Evolutionary conservation across 2,329 filamentous ascomycete species (phyloP).

Genomic region (Xylariaceae sp.): DNA sequence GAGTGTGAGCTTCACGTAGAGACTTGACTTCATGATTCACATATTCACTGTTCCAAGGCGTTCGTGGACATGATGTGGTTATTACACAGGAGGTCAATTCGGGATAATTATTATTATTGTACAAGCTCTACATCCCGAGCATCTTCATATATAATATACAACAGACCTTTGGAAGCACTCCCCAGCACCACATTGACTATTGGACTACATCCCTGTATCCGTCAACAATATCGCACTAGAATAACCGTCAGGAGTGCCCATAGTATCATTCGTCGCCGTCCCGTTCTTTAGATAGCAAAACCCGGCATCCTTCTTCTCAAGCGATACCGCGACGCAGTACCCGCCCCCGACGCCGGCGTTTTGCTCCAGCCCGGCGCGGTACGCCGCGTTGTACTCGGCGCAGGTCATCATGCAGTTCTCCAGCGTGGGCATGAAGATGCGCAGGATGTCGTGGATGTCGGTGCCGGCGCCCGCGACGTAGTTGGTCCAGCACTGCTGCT

Average conservation of each 20-base stretch:
- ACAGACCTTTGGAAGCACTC: no score
- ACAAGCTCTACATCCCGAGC: no score
- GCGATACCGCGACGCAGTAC: conserved; percentile 20
- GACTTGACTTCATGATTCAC: no score
- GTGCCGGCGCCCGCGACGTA: conserved; percentile 10
- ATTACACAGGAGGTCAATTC: no score
- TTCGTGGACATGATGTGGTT: no score
- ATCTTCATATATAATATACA: no score
- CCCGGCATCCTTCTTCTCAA: conserved; percentile 18
- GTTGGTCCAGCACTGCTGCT: conserved; percentile 21
- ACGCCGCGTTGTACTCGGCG: conserved; percentile 23
- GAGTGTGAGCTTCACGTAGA: no score
- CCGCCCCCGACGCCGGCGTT: conserved; percentile 19
- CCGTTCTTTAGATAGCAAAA: conserved; percentile 25
- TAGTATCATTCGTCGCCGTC: conserved; percentile 19
- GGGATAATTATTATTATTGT: no score
- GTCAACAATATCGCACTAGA: conserved; percentile 21
- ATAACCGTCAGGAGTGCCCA: conserved; percentile 15
- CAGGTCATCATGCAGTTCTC: conserved; percentile 24
- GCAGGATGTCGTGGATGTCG: conserved; percentile 17
- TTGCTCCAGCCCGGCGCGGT: conserved; percentile 12
- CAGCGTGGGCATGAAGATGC: conserved; percentile 20
- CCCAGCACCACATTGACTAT: no score
- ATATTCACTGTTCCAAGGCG: no score
- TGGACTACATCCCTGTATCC: background rate